Evolutionary conservation across 2,329 filamentous ascomycete species (phyloP), one percentile per base, ranked within the genome.

Genomic region (Zasmidium angulare): DNA sequence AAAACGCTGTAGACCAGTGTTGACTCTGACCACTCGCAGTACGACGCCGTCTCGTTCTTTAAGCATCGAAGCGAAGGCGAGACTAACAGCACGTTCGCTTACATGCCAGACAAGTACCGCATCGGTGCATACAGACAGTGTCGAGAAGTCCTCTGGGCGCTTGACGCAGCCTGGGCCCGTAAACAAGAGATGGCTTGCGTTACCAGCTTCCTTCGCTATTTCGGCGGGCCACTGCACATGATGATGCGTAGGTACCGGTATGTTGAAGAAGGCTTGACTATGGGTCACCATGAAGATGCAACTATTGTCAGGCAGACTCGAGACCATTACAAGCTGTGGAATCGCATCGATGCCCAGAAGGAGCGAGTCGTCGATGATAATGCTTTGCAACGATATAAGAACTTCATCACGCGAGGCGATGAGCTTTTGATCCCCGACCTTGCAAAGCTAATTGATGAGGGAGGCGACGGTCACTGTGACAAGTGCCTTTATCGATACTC

Each of bases 241-340:
- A 72, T 71, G 67, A 74, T 70, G 70, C 65, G 72, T 19, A 62
- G 72, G 3, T 74, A 75, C 59, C 68, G 73, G 2, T 74, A 70
- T 54, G 69, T 73, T 14, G 73, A 75, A 61, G 73, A 75, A 24
- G 68, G 61, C 4, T 53, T 74, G 26, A 65, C 61, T 1, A 63
- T 75, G 19, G 72, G 72, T 29, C 65, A 57, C 22, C 46, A 59
- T 2, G 72, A 74, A 53, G 68, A 63, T 4, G 62, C 62, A 7
- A 46, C 53, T 1, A 65, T 73, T 9, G 63, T 71, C 4, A 29
- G 63, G 1, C 58, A 64, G 56, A 66, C 69, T 12, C 59, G 68
- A 11, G 46, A 56, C n/a, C 63, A 73, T 50, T 53, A 66, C 46
- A 74, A 75, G 67, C 69, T 74, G 11, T 75, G 71, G 72, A 68